Evolutionary conservation across 306 rosid species (phyloP), one percentile per base, ranked within the genome.

Genomic region (Cicer cuneatum): DNA sequence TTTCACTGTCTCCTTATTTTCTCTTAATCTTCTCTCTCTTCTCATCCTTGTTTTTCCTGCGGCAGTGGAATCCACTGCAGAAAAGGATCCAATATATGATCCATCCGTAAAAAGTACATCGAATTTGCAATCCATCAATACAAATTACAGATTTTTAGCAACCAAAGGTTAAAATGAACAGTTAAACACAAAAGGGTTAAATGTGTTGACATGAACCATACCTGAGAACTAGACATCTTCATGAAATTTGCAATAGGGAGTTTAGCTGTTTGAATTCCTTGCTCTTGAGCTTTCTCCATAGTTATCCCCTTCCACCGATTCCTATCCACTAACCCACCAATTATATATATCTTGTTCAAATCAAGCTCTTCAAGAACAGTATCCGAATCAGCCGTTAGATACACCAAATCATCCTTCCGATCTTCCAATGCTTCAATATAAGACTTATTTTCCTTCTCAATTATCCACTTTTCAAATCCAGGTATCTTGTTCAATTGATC

Each of bases 221-320:
- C 97, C 95, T 94, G 98, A 52, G 96, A 94, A 80, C 93, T 88
- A 15, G 88, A 85, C 97, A 94, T 90, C 87, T 85, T 90, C 88
- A 94, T 66, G 85, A 86, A 94, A 58, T 80, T 90, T 61, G 86
- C 88, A 16, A 94, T 92, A 1, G 97, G 99, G 48, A 94, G 97
- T 63, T 88, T 94, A 24, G 96, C 99, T 0, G 92, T 94, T 71
- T 87, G 99, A 66, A 94, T 92, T 56, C 90, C 96, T 84, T 94
- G 96, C 75, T 90, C 96, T 63, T 85, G 69, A 4, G 99, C 97
- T 80, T 94, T 94, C 85, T 88, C 84, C 93, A 88, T 77, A 42
- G 97, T 91, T 54, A 94, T 85, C 47, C 97, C 99, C 81, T 92
- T 94, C 93, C 96, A 90, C 60, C 97, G 66, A 64, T 94, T 94